Conservation (phyloP, 805 yeast species). For the Scheffersomyces lignosus region DNA sequence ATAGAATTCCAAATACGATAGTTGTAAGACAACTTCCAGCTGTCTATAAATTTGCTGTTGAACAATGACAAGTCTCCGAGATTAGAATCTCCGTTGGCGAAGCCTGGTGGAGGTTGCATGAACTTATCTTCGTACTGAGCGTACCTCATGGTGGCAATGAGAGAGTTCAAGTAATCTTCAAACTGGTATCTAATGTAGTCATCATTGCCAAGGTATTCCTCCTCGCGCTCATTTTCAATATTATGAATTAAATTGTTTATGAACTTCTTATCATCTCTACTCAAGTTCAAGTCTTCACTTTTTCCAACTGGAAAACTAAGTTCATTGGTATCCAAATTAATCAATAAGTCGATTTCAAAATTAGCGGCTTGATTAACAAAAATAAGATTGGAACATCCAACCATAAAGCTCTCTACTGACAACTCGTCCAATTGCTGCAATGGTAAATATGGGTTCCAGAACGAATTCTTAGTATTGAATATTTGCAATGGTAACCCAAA, state of each 20-base stretch:
- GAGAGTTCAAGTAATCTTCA: slow-evolving; percentile 83
- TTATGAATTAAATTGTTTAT: slow-evolving; percentile 55
- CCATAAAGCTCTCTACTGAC: slow-evolving; percentile 58
- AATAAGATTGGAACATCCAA: slow-evolving; percentile 88
- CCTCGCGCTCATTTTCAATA: slow-evolving; percentile 50
- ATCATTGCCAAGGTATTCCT: slow-evolving; percentile 50
- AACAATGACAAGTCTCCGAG: slow-evolving; percentile 33
- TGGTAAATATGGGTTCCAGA: slow-evolving; percentile 93
- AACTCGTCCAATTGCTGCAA: slow-evolving; percentile 85
- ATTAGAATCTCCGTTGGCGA: slow-evolving; percentile 12
- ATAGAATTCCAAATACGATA: slow-evolving; percentile 40
- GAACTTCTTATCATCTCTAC: slow-evolving; percentile 67
- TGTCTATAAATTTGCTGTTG: slow-evolving; percentile 28
- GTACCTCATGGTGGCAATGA: slow-evolving; percentile 72
- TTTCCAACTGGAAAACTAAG: slow-evolving; percentile 42
- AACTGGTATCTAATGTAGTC: slow-evolving; percentile 85
- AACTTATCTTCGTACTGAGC: slow-evolving; percentile 51
- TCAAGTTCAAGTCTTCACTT: slow-evolving; percentile 31
- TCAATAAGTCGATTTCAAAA: slow-evolving; percentile 65
- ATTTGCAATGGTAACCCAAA: slow-evolving; percentile 86
- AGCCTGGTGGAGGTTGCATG: slow-evolving; percentile 43
- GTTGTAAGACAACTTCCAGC: slow-evolving; percentile 37
- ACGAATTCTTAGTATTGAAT: slow-evolving; percentile 77
- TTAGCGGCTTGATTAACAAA: slow-evolving; percentile 61
- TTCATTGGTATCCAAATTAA: slow-evolving; percentile 65